These are phyloP conservation scores for Phytophthora multivora DNA, from an alignment of 352 stramenopile species.

Conservation along the genomic window DNA sequence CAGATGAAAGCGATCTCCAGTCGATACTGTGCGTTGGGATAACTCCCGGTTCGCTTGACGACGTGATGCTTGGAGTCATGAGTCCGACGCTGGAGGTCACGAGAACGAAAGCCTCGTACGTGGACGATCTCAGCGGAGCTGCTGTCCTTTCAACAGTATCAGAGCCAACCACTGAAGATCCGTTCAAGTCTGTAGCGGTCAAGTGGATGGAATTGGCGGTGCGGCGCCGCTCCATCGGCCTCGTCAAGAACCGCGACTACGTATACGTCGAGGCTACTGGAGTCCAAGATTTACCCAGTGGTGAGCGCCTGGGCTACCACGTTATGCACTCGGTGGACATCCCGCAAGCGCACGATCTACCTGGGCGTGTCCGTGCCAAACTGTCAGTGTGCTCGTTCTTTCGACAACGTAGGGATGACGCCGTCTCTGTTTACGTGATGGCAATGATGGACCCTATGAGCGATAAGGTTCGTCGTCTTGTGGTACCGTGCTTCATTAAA, in stretches of 20 bases:
- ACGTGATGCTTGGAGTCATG: slow-evolving; percentile 39
- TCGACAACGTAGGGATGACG: slow-evolving; percentile 29
- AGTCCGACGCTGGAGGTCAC: slow-evolving; percentile 38
- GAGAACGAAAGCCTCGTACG: slow-evolving; percentile 39
- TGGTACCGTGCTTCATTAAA: slow-evolving; percentile 31
- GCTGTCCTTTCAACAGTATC: slow-evolving; percentile 45
- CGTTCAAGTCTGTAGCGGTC: slow-evolving; percentile 36
- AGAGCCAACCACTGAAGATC: slow-evolving; percentile 43
- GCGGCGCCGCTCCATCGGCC: slow-evolving; percentile 22
- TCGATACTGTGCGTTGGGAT: slow-evolving; percentile 33
- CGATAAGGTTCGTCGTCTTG: slow-evolving; percentile 17
- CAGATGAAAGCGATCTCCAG: slow-evolving; percentile 12
- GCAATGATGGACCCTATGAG: slow-evolving; percentile 37
- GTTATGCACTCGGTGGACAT: slow-evolving; percentile 48
- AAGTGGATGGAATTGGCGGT: slow-evolving; percentile 41
- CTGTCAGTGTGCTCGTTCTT: slow-evolving; percentile 47
- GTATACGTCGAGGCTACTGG: slow-evolving; percentile 62
- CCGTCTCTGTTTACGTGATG: slow-evolving; percentile 47
- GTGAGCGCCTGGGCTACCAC: slow-evolving; percentile 50
- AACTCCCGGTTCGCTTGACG: slow-evolving; percentile 27
- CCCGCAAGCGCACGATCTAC: slow-evolving; percentile 26
- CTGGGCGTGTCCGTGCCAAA: slow-evolving; percentile 33
- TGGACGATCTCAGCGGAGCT: slow-evolving; percentile 41
- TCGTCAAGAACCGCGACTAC: slow-evolving; percentile 50
- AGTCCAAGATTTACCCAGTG: slow-evolving; percentile 28